Evolutionary conservation across 2,329 filamentous ascomycete species (phyloP).

Genomic region (Penicillium aurantiogriseum): DNA sequence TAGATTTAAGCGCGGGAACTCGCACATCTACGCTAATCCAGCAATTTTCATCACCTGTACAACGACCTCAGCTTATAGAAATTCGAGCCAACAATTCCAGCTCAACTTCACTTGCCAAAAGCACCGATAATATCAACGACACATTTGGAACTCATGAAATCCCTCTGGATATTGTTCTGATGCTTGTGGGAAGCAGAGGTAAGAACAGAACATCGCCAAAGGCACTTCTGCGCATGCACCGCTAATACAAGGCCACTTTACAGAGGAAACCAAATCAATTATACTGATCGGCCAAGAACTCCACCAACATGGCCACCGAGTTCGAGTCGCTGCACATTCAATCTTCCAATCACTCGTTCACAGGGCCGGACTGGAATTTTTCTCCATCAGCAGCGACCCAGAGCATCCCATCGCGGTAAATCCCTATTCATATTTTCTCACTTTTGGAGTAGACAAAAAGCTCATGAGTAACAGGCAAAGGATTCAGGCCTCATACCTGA

Average conservation of each 20-base stretch:
- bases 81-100: background rate
- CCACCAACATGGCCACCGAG: background rate
- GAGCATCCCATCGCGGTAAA: constrained; percentile 9
- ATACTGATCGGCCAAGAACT: constrained; percentile 4
- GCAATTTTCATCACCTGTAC: background rate
- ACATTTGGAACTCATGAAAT: background rate
- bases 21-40: constrained; percentile 4
- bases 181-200: constrained; percentile 13
- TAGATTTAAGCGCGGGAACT: constrained; percentile 3
- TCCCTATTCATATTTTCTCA: background rate
- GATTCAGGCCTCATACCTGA: background rate
- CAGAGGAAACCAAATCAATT: constrained; percentile 8
- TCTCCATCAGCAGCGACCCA: constrained; percentile 6
- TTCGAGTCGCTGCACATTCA: constrained; percentile 4
- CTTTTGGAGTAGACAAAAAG: background rate
- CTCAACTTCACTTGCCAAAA: background rate
- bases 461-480: background rate
- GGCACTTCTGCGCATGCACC: background rate
- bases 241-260: background rate
- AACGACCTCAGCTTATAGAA: constrained; percentile 1
- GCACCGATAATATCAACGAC: background rate
- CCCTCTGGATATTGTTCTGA: constrained; percentile 5
- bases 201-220: background rate
- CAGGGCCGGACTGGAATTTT: constrained; percentile 8
- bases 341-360: background rate